Percentiles rank a stretch among this genome's conserved stretches.
Evolutionary conservation across 2,329 filamentous ascomycete species (phyloP).

Genomic region (Phialemoniopsis sp.): DNA sequence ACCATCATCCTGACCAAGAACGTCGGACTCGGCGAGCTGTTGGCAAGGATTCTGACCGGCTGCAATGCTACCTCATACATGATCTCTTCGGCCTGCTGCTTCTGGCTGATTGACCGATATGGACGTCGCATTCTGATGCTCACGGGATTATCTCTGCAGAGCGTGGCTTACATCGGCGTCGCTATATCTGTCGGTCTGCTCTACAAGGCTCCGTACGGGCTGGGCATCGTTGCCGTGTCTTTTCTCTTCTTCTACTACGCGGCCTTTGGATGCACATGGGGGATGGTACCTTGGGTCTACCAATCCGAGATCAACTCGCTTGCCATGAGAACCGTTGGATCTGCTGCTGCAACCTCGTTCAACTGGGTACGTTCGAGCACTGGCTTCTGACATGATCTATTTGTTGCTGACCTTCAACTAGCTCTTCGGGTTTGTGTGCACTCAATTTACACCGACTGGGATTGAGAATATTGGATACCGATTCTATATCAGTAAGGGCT

Average conservation of each 20-base stretch:
- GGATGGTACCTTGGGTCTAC: conserved; percentile 7
- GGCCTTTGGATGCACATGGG: conserved; percentile 6
- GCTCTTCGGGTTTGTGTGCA: conserved; percentile 12
- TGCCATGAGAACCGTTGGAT: conserved; percentile 9
- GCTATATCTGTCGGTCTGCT: no score
- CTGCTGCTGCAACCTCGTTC: conserved; percentile 12
- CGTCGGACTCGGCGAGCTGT: conserved; percentile 1
- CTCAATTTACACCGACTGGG: conserved; percentile 13
- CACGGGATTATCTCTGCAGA: no score
- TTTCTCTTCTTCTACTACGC: conserved; percentile 8
- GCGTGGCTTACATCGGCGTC: no score
- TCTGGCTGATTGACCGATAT: no score
- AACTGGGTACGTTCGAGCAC: no score
- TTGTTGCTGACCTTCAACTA: no score
- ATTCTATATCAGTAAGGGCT: conserved; percentile 13
- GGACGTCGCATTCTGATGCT: no score
- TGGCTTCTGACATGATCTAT: no score
- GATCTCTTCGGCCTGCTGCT: conserved; percentile 3
- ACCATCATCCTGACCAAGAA: no score
- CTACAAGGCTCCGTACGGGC: no score
- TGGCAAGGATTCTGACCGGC: conserved; percentile 2
- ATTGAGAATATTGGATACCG: conserved; percentile 13
- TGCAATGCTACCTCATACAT: conserved; percentile 3
- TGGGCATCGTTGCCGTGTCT: conserved; percentile 1
- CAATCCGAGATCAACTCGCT: conserved; percentile 7